Evolutionary conservation across 2,329 filamentous ascomycete genomes (phyloP).

Genomic region (Verruconis gallopava): DNA sequence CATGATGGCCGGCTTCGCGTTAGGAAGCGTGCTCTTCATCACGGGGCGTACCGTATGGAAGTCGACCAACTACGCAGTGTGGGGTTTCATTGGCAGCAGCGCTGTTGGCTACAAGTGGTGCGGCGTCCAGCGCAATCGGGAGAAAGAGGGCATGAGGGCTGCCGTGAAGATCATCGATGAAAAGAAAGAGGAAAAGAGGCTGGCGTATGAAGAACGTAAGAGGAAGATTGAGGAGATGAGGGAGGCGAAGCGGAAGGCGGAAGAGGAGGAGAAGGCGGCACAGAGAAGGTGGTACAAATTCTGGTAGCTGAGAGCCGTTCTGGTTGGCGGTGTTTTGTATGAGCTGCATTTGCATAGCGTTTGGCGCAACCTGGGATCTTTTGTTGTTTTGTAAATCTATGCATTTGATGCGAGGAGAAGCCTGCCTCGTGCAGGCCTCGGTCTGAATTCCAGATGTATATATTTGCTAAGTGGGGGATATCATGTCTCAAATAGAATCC

Average conservation of each 20-base stretch:
- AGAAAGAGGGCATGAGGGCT: slow-evolving; percentile 72
- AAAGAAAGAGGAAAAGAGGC: slow-evolving; percentile 54
- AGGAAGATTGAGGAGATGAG: slow-evolving; percentile 1
- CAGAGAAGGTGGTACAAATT: slow-evolving; percentile 15
- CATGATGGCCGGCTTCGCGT: slow-evolving; percentile 63
- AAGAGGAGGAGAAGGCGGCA: slow-evolving; percentile 11
- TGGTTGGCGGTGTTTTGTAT: no score
- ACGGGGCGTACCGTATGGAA: slow-evolving; percentile 10
- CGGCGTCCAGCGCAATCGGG: slow-evolving; percentile 57
- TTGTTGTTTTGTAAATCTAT: no score
- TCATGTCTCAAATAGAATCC: no score
- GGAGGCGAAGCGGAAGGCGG: slow-evolving; percentile 6
- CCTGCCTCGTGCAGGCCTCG: no score
- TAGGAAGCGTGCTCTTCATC: slow-evolving; percentile 58
- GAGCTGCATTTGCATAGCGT: no score
- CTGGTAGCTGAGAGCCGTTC: slow-evolving; percentile 13
- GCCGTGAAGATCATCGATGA: slow-evolving; percentile 70
- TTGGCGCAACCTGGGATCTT: no score
- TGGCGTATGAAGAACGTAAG: slow-evolving; percentile 27
- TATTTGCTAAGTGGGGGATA: no score
- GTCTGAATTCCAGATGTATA: no score
- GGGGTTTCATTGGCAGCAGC: slow-evolving; percentile 57
- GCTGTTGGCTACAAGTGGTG: slow-evolving; percentile 73
- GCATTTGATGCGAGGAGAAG: no score
- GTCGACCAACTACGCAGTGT: slow-evolving; percentile 39